These are phyloP conservation scores for Populus davidiana DNA, from an alignment of 345 rosid species.

Conservation along the genomic window DNA sequence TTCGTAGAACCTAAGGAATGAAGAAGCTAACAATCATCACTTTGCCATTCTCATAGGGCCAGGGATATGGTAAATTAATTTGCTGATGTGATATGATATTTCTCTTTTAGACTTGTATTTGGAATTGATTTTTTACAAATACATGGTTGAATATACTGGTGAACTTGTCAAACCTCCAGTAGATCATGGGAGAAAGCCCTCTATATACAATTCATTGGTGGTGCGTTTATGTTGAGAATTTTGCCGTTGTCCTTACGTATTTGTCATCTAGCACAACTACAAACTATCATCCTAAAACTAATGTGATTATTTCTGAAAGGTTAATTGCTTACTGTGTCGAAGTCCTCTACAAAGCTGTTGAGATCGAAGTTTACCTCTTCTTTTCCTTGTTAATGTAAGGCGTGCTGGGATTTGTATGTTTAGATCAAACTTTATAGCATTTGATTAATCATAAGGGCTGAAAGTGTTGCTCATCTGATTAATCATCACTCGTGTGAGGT, in stretches of 20 bases:
- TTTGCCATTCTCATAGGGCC: conserved; percentile 82
- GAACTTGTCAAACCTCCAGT: conserved; percentile 85
- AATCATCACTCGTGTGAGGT: conserved; percentile 97
- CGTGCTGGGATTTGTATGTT: conserved; percentile 97
- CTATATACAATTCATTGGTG: conserved; percentile 89
- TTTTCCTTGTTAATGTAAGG: conserved; percentile 40
- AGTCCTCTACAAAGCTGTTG: not conserved
- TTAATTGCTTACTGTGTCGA: not conserved
- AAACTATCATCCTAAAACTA: not conserved
- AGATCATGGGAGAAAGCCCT: conserved; percentile 89
- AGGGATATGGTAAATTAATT: conserved; percentile 78
- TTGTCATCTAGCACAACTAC: not conserved
- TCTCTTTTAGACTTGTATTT: not conserved
- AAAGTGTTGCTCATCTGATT: conserved; percentile 92
- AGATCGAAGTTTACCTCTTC: not conserved
- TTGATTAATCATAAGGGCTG: conserved; percentile 90
- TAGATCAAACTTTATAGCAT: conserved; percentile 57
- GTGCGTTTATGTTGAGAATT: conserved; percentile 37
- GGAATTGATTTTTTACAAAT: not conserved
- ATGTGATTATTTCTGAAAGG: conserved; percentile 1
- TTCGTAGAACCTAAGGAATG: too few relatives aligned
- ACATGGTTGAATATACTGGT: conserved; percentile 70
- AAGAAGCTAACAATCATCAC: not conserved
- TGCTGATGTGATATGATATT: not conserved
- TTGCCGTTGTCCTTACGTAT: not conserved